These are phyloP conservation scores for Suhomyces pyralidae DNA, from an alignment of 805 yeast genomes.

Conservation along the genomic window DNA sequence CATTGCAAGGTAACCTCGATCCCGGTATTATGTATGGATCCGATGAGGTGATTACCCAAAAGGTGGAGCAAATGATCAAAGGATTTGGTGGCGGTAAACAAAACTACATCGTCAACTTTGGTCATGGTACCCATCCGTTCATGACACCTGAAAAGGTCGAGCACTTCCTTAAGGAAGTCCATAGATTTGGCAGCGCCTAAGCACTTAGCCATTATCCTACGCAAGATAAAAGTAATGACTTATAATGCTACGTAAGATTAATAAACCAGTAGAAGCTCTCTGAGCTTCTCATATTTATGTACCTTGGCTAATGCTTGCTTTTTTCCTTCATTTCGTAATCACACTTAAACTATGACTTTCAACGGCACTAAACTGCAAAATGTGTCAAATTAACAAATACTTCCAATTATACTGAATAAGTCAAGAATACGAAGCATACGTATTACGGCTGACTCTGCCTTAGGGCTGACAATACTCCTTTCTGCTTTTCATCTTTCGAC, in stretches of 20 bases:
- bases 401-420: too few relatives aligned
- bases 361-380: not conserved
- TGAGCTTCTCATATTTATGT: too few relatives aligned
- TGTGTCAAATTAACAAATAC: not conserved
- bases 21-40: conserved; percentile 95
- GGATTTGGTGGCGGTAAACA: conserved; percentile 95
- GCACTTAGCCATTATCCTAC: not conserved
- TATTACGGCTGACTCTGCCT: too few relatives aligned
- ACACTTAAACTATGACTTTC: not conserved
- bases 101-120: conserved; percentile 89
- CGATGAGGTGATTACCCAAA: conserved; percentile 70
- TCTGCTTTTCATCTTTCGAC: too few relatives aligned
- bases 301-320: not conserved
- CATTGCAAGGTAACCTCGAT: conserved; percentile 92
- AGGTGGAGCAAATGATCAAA: conserved; percentile 82
- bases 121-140: conserved; percentile 98
- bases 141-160: conserved; percentile 90
- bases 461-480: too few relatives aligned
- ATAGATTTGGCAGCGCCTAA: conserved; percentile 55
- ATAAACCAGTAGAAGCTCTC: too few relatives aligned
- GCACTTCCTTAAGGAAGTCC: conserved; percentile 84
- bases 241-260: not conserved
- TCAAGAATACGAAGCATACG: too few relatives aligned
- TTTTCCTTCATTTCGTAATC: too few relatives aligned
- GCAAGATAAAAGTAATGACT: not conserved